Conservation (phyloP, 1,284 basidiomycete genomes). For the Phylloporus gajari region DNA sequence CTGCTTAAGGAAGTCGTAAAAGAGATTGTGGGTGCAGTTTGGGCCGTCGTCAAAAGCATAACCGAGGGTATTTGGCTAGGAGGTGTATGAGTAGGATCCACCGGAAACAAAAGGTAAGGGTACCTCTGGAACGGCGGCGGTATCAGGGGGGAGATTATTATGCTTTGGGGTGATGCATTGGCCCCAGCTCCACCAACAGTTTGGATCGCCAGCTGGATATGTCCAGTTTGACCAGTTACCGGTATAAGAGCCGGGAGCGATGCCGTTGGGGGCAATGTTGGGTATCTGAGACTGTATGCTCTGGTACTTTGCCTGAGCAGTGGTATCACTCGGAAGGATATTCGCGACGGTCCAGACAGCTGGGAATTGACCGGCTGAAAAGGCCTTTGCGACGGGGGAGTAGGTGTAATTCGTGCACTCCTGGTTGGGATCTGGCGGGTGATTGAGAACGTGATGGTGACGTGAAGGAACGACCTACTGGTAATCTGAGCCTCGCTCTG, state of each 20-base stretch:
- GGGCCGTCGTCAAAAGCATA: conserved; percentile 79
- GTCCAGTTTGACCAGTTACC: conserved; percentile 49
- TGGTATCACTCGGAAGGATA: conserved; percentile 57
- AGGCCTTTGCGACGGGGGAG: conserved; percentile 50
- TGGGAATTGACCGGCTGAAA: conserved; percentile 53
- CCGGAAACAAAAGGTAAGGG: neutral
- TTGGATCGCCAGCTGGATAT: conserved; percentile 51
- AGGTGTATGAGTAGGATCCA: neutral
- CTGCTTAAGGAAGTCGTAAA: conserved; percentile 70
- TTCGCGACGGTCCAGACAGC: conserved; percentile 55
- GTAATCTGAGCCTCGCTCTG: conserved; percentile 48
- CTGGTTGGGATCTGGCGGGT: conserved; percentile 39
- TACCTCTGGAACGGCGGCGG: conserved; percentile 70
- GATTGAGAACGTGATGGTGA: neutral
- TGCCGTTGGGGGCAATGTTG: conserved; percentile 52
- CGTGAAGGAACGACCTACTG: conserved; percentile 28
- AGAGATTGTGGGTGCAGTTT: conserved; percentile 72
- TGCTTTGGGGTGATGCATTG: conserved; percentile 68
- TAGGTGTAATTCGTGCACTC: conserved; percentile 58
- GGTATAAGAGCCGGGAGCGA: conserved; percentile 32
- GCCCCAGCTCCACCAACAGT: conserved; percentile 69
- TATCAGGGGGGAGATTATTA: conserved; percentile 58
- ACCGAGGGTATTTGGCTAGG: conserved; percentile 67
- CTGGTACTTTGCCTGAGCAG: conserved; percentile 54
- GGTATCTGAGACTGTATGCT: conserved; percentile 43